A percentile compares a stretch with the other conserved stretches of the same genome.
Conservation (phyloP, 208 protist genomes). For the Polymyxa betae region DNA sequence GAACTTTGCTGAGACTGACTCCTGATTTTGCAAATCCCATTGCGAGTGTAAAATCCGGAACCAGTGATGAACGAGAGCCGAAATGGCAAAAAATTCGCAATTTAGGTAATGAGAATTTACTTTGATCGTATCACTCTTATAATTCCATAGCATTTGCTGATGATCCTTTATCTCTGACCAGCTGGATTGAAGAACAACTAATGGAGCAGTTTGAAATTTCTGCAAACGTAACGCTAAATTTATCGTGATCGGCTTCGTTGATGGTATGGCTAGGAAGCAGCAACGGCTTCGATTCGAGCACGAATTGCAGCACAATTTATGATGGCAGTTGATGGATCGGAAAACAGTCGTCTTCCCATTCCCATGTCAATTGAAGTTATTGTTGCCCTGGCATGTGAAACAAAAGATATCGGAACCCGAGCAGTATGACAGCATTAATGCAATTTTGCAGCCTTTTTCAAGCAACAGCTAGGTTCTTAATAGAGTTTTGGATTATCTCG, state of each 20-base stretch:
- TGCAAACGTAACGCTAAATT: no score
- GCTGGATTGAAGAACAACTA: background rate
- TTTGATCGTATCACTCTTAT: background rate
- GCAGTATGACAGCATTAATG: no score
- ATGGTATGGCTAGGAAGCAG: no score
- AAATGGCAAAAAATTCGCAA: constrained; percentile 31
- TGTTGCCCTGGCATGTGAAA: background rate
- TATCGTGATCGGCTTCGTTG: background rate
- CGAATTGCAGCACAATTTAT: background rate
- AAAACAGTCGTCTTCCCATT: background rate
- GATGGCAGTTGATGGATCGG: background rate
- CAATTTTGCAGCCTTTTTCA: no score
- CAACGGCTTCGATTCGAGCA: background rate
- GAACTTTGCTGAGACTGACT: background rate
- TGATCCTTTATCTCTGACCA: background rate
- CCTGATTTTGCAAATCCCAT: background rate
- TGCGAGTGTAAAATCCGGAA: background rate
- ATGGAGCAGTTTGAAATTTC: no score
- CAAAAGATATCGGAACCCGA: no score
- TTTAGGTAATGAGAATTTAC: background rate
- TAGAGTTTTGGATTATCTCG: constrained; percentile 2
- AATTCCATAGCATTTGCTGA: constrained; percentile 4
- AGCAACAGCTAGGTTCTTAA: constrained; percentile 9
- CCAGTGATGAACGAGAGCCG: background rate
- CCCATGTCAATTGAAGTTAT: background rate